These are phyloP conservation scores for Zygotorulaspora sp. DNA, from an alignment of 805 yeast species.

Conservation along the genomic window DNA sequence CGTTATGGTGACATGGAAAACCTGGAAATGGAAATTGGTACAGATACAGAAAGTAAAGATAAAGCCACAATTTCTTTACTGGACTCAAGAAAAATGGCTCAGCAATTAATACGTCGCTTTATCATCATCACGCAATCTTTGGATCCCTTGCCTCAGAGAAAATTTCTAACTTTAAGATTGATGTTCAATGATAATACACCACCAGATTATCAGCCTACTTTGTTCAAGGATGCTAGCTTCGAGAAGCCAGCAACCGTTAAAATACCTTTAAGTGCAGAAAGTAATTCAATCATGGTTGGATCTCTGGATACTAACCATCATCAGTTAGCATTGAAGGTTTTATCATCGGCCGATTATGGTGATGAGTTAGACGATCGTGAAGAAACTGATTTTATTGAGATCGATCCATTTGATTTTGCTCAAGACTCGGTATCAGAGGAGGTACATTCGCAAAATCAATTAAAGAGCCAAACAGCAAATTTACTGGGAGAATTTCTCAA, in stretches of 20 bases:
- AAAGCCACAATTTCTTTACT: slow-evolving; percentile 25
- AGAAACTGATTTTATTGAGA: slow-evolving; percentile 7
- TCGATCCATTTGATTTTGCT: slow-evolving; percentile 33
- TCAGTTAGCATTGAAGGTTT: slow-evolving; percentile 30
- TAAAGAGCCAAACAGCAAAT: slow-evolving; percentile 35
- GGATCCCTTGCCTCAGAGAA: slow-evolving; percentile 46
- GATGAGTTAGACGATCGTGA: slow-evolving; percentile 9
- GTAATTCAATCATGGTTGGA: slow-evolving; percentile 30
- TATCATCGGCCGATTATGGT: slow-evolving; percentile 23
- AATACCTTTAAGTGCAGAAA: slow-evolving; percentile 21
- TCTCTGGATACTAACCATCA: slow-evolving; percentile 33
- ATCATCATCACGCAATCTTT: slow-evolving; percentile 51
- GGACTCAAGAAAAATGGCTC: slow-evolving; percentile 43
- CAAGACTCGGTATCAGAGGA: slow-evolving; percentile 1
- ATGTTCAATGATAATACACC: slow-evolving; percentile 48
- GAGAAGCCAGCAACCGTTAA: slow-evolving; percentile 36
- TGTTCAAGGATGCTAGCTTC: slow-evolving; percentile 42
- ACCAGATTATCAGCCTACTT: slow-evolving; percentile 44
- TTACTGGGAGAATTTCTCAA: slow-evolving; percentile 29
- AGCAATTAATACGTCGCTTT: slow-evolving; percentile 47
- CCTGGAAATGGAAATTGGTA: slow-evolving; percentile 23
- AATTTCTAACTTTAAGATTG: slow-evolving; percentile 46
- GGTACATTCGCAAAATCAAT: slow-evolving; percentile 5
- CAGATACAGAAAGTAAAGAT: slow-evolving; percentile 14
- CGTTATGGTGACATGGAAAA: slow-evolving; percentile 37